Evolutionary conservation across 805 yeast species (phyloP).

Genomic region (Lipomyces lipofer): DNA sequence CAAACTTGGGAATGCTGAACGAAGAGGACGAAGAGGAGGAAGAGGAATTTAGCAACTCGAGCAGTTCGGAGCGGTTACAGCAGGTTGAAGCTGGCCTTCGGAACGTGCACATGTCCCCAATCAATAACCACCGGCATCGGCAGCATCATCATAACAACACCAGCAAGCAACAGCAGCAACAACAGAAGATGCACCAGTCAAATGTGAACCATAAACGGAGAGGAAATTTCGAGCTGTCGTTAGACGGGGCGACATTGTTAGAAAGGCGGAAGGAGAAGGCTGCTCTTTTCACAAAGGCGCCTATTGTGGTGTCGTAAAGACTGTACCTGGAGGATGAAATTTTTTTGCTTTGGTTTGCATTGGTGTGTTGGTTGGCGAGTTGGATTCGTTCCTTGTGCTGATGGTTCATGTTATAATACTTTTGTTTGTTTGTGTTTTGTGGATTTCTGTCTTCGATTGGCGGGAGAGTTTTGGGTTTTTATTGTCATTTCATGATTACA

Average conservation of each 20-base stretch:
- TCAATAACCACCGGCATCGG: conserved; percentile 1
- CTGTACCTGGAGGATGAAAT: too few species aligned
- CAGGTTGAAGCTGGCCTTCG: conserved; percentile 30
- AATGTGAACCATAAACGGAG: conserved; percentile 17
- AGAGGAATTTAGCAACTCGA: conserved; percentile 21
- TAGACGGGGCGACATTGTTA: conserved; percentile 64
- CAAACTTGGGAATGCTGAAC: conserved; percentile 40
- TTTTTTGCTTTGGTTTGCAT: too few species aligned
- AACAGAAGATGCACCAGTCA: background rate
- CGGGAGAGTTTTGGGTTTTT: too few species aligned
- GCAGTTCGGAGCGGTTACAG: conserved; percentile 14
- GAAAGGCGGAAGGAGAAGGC: conserved; percentile 47
- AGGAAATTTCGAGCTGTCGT: conserved; percentile 53
- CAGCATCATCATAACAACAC: background rate
- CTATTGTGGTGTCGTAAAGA: conserved; percentile 7
- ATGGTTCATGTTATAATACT: too few species aligned
- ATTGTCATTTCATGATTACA: too few species aligned
- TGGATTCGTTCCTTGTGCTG: too few species aligned
- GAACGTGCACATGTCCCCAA: conserved; percentile 27
- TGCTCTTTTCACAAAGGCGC: conserved; percentile 2
- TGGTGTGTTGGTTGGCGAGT: too few species aligned
- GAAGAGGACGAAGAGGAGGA: conserved; percentile 43
- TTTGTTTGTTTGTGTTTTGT: too few species aligned
- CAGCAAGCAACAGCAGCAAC: background rate
- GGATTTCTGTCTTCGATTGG: too few species aligned